Conservation (phyloP, 2,329 filamentous ascomycete species). For the Aspergillus alliaceus region DNA sequence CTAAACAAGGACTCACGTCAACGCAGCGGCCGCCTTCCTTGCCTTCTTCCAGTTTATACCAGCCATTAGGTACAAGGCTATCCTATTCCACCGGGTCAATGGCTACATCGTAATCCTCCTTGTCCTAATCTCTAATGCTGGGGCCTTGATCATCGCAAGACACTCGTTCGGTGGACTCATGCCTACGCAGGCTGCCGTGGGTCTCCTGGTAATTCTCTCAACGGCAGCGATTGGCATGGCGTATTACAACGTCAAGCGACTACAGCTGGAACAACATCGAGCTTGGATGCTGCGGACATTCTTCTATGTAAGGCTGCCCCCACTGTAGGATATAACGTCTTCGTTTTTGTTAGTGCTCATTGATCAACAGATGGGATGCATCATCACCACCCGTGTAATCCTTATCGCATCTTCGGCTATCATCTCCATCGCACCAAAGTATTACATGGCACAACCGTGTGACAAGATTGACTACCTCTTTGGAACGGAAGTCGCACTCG, state of each 20-base stretch:
- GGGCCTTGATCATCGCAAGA: not conserved
- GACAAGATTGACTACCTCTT: not conserved
- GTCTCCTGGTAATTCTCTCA: not conserved
- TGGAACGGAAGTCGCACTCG: not conserved
- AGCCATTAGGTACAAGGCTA: not conserved
- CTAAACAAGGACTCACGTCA: not conserved
- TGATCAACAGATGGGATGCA: not conserved
- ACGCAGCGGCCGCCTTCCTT: not conserved
- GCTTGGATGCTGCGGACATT: not conserved
- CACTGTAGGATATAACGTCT: too few species aligned
- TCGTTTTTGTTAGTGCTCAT: too few species aligned
- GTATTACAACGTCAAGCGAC: slow-evolving; percentile 1
- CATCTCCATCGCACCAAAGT: not conserved
- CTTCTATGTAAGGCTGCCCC: not conserved
- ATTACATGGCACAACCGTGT: not conserved
- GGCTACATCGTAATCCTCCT: not conserved
- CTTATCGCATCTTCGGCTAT: not conserved
- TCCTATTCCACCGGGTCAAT: not conserved
- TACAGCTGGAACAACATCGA: not conserved
- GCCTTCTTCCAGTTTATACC: not conserved
- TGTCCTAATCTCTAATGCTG: not conserved
- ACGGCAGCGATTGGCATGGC: not conserved
- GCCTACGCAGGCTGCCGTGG: not conserved
- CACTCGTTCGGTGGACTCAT: not conserved
- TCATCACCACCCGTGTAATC: not conserved